Evolutionary conservation across 2,329 filamentous ascomycete genomes (phyloP), one percentile per base, ranked within the genome.

Genomic region (Fusarium nodosum): DNA sequence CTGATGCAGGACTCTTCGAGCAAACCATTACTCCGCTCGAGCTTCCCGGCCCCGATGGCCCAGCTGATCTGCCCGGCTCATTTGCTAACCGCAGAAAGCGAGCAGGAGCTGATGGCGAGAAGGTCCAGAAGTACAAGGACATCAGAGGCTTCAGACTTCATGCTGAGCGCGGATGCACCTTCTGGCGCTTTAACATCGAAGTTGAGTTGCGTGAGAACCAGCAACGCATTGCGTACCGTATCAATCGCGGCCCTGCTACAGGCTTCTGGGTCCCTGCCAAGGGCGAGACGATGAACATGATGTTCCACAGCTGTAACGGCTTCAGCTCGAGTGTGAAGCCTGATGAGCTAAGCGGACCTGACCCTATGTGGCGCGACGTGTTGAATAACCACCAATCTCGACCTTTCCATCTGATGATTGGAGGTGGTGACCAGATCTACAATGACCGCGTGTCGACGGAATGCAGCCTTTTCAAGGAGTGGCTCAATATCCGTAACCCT

Each of bases 231-330:
- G 95, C 94, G 0, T 99, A 99, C 79, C 92, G 94, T 56, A 97
- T 99, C 82, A 99, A 99, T 76, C 87, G 91, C 47, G 95, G 96
- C 1, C 94, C 95, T 8, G 89, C 93, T 4, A 90, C 93, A 54
- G 93, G 91, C 2, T 99, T 99, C 78, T 99, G 96, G 95, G 93
- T 99, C 1, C 96, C 97, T 7, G 91, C 91, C 33, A 87, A 86
- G 51, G 91, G 89, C 18, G 87, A 97, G 77, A 88, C 92, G 4
- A 99, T 99, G 96, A 97, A 98, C 81, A 93, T 97, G 77, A 97
- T 98, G 94, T 99, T 97, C 82, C 88, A 98, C 82, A 97, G 92
- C 77, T 97, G 96, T 83, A 99, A 99, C 78, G 96, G 97, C 3
- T 99, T 99, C 83, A 95, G 93, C 73, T 79, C 91, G 53, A 91